Percentiles rank a stretch among this genome's conserved stretches.
These are phyloP conservation scores for Rutstroemia sp. DNA, from an alignment of 2,329 filamentous ascomycete species.

Conservation along the genomic window DNA sequence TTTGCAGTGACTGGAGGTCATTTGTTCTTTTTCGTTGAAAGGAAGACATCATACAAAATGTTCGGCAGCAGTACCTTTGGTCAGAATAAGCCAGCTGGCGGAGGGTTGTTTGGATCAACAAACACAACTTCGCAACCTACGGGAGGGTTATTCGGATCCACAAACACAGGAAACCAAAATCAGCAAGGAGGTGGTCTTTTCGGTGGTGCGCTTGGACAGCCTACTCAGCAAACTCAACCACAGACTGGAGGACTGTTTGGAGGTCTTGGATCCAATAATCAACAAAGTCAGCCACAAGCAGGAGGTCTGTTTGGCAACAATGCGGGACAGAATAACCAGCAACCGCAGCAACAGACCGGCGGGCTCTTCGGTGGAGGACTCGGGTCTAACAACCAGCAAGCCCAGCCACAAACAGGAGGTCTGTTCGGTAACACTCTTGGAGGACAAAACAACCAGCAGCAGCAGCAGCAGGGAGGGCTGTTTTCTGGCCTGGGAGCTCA, in stretches of 20 bases:
- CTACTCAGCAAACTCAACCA: constrained; percentile 22
- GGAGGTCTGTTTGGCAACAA: constrained; percentile 5
- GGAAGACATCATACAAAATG: constrained; percentile 12
- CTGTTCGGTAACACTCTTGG: neutral
- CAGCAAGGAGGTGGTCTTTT: constrained; percentile 12
- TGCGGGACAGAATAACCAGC: constrained; percentile 6
- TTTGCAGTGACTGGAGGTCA: neutral
- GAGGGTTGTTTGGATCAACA: constrained; percentile 20
- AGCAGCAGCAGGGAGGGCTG: constrained; percentile 9
- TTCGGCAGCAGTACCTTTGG: constrained; percentile 18
- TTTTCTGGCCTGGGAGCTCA: constrained; percentile 12
- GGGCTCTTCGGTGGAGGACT: constrained; percentile 8
- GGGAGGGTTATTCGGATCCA: constrained; percentile 15
- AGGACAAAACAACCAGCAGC: constrained; percentile 5
- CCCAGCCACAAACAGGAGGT: constrained; percentile 2
- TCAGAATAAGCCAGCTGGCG: constrained; percentile 19
- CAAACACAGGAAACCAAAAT: constrained; percentile 29
- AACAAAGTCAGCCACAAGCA: constrained; percentile 20
- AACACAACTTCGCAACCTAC: constrained; percentile 3
- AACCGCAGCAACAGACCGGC: constrained; percentile 10
- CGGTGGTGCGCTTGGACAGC: constrained; percentile 13
- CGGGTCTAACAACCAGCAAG: constrained; percentile 9
- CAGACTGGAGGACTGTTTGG: constrained; percentile 27
- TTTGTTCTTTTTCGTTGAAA: neutral
- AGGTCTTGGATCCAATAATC: constrained; percentile 21